Conservation (phyloP, 148 eudicot species). For the Heliamphora exappendiculata region DNA sequence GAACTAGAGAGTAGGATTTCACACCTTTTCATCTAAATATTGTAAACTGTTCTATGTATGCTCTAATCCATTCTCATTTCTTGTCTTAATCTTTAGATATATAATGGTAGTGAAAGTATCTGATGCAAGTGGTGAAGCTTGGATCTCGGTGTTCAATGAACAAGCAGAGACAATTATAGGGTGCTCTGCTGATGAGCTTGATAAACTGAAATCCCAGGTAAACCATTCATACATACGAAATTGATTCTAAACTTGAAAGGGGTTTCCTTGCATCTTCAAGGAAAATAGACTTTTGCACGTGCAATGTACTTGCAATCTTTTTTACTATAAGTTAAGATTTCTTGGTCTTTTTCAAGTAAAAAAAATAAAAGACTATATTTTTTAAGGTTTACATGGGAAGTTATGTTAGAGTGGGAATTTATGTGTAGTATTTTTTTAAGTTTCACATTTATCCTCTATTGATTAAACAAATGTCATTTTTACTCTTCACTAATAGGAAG, state of each 20-base stretch:
- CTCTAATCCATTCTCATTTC: constrained; percentile 1
- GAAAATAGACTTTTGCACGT: too few relatives aligned
- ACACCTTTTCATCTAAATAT: not conserved
- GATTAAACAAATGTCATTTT: too few relatives aligned
- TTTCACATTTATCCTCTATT: too few relatives aligned
- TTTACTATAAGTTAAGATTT: too few relatives aligned
- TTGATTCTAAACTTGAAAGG: not conserved
- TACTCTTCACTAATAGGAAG: too few relatives aligned
- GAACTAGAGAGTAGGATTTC: not conserved
- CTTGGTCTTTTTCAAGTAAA: too few relatives aligned
- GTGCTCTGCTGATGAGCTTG: constrained; percentile 89
- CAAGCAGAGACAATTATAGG: constrained; percentile 85
- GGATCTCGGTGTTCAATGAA: constrained; percentile 76
- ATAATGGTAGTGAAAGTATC: constrained; percentile 60
- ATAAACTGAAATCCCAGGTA: constrained; percentile 63
- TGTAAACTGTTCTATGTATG: not conserved
- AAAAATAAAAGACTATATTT: too few relatives aligned
- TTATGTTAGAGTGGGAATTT: too few relatives aligned
- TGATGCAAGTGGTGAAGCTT: constrained; percentile 87
- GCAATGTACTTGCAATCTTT: too few relatives aligned
- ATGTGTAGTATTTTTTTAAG: too few relatives aligned
- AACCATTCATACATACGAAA: not conserved
- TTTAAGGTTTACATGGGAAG: too few relatives aligned
- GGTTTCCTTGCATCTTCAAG: not conserved
- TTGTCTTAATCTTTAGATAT: constrained; percentile 41